Evolutionary conservation across 164 flowering plant genomes (phyloP).

Genomic region (Chimonanthus salicifolius): DNA sequence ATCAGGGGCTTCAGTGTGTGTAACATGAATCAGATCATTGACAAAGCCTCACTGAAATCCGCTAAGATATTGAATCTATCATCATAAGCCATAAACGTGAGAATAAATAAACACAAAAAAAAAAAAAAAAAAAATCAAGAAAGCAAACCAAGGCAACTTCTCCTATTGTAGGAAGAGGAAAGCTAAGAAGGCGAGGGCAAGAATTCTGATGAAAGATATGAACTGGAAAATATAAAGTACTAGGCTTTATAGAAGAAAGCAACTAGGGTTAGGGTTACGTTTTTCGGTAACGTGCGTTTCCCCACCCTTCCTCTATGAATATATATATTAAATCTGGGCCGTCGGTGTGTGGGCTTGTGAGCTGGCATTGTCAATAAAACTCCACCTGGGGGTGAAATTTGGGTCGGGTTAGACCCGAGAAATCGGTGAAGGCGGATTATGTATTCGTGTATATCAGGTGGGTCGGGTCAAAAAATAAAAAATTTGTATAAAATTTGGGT

Average conservation of each 20-base stretch:
- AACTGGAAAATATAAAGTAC: neutral
- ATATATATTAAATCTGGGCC: too few relatives aligned
- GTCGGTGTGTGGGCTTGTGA: too few relatives aligned
- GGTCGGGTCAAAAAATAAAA: too few relatives aligned
- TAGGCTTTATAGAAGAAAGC: too few relatives aligned
- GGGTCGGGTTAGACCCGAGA: too few relatives aligned
- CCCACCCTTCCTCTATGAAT: too few relatives aligned
- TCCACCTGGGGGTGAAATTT: too few relatives aligned
- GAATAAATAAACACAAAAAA: neutral
- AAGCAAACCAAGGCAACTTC: too few relatives aligned
- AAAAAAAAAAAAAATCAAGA: neutral
- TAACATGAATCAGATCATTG: slow-evolving; percentile 16
- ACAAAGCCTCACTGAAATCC: slow-evolving; percentile 19
- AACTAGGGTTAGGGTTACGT: slow-evolving; percentile 2
- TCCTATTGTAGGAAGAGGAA: neutral
- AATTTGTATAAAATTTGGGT: too few relatives aligned
- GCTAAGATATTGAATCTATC: slow-evolving; percentile 16
- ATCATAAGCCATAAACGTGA: slow-evolving; percentile 7
- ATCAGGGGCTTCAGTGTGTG: slow-evolving; percentile 17
- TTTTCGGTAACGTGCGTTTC: neutral
- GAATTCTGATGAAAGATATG: neutral
- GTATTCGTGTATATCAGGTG: too few relatives aligned
- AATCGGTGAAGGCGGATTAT: too few relatives aligned
- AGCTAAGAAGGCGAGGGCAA: neutral
- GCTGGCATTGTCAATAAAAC: too few relatives aligned